Base-by-base conservation (phyloP, 1,139 yeast species). In the Blastobotrys raffinosifermentans region DNA sequence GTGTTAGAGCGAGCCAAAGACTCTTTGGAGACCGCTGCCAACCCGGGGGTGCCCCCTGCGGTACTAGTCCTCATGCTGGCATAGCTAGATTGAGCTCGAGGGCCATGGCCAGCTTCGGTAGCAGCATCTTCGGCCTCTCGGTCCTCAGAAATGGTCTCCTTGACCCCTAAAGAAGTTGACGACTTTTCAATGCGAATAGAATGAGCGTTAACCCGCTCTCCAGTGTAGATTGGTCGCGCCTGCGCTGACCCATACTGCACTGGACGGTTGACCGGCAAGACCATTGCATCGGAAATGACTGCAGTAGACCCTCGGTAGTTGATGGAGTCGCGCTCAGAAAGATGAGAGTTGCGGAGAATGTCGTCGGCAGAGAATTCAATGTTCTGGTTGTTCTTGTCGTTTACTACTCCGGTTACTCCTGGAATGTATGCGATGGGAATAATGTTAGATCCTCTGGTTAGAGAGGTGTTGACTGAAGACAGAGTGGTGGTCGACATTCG, bases 361-460 rank as follows among this genome's bases (percentile, higher is more conserved):
- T 48, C 54, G 14, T 47, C 45, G 4, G 53, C 53, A 10, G 45
- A 37, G 37, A 50, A 48, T 22, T 39, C 40, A 35, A 35, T 35
- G 41, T 36, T 40, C 29, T 21, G 30, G 34, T 29, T 43, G 6
- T 37, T 32, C 20, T 32, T 29, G 10, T 31, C 39, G 25, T 38
- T 40, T 17, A 48, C 43, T 17, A 51, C 39, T 21, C 52, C 50
- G 23, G 54, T 50, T 13, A 86, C 96, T 26, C 96, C 96, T 0
- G 96, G 96, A 43, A 87, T 85, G 57, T 87, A 87, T 2, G 94
- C 95, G 46, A 87, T 81, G n/a, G 96, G 96, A 44, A 87, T 72
- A 45, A 89, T 79, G 58, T 89, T 87, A 6, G 94, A 82, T 3
- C 93, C 94, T 48, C 82, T 75, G 6, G 91, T 80, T 38, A 81